Evolutionary conservation across 148 eudicot genomes (phyloP).

Genomic region (Selenicereus undatus): DNA sequence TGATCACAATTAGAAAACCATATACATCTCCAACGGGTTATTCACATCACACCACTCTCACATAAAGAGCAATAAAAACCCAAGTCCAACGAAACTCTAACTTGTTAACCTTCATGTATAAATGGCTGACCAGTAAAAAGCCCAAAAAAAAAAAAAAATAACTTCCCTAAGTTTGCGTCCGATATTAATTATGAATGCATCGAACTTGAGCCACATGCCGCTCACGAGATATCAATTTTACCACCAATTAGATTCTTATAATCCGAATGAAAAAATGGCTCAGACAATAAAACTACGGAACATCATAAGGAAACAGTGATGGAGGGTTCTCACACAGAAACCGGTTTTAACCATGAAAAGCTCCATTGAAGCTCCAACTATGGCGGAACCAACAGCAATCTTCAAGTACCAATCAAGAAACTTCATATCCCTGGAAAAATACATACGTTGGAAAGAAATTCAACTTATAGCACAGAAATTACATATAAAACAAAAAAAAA

Average conservation of each 20-base stretch:
- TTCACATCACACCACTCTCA: too few species aligned
- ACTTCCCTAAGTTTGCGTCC: not conserved
- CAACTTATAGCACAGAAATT: not conserved
- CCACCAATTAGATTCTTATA: not conserved
- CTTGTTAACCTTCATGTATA: not conserved
- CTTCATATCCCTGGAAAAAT: constrained; percentile 42
- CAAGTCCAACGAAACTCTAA: not conserved
- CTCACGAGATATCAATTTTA: not conserved
- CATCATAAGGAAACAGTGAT: not conserved
- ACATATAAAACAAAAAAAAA: too few species aligned
- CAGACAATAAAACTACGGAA: not conserved
- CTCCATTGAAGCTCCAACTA: constrained; percentile 90
- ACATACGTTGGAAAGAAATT: not conserved
- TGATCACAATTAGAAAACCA: too few species aligned
- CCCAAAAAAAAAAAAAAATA: not conserved
- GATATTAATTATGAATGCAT: not conserved
- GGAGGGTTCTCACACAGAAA: constrained; percentile 70
- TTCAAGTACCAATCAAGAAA: constrained; percentile 82
- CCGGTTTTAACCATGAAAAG: constrained; percentile 90
- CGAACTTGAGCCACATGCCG: not conserved
- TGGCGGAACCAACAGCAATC: constrained; percentile 56
- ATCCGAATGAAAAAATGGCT: not conserved
- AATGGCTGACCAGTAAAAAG: not conserved
- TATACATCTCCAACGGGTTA: too few species aligned
- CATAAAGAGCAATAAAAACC: too few species aligned